Percentiles rank a stretch among this genome's conserved stretches.
These are phyloP conservation scores for Botrytis galanthina DNA, from an alignment of 2,329 filamentous ascomycete species.

Conservation along the genomic window DNA sequence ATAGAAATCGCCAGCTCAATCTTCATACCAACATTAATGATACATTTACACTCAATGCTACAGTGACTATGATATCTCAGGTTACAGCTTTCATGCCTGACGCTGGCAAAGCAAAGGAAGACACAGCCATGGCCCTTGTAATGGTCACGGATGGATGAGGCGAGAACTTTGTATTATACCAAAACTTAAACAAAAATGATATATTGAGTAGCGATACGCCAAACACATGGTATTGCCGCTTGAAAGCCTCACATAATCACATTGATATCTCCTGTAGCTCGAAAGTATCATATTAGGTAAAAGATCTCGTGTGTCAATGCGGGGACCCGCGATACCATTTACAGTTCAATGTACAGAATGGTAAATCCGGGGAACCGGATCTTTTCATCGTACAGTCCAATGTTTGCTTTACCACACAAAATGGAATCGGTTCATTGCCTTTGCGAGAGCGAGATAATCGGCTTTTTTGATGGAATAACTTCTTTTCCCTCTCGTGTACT, in stretches of 20 bases:
- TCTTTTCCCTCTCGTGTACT: not conserved
- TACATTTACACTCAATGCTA: not conserved
- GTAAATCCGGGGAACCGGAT: constrained; percentile 17
- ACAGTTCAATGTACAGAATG: constrained; percentile 11
- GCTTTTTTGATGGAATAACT: not conserved
- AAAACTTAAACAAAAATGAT: not conserved
- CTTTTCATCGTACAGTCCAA: constrained; percentile 15
- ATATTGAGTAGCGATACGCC: constrained; percentile 1
- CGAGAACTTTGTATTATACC: not conserved
- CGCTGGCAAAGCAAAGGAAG: constrained; percentile 4
- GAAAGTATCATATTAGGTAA: constrained; percentile 15
- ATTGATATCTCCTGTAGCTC: not conserved
- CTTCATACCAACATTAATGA: not conserved
- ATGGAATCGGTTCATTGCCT: not conserved
- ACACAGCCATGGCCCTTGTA: constrained; percentile 3
- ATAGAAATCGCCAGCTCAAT: constrained; percentile 6
- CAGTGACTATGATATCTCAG: not conserved
- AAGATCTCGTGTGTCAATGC: constrained; percentile 15
- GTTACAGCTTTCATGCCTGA: constrained; percentile 8
- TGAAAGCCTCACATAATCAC: not conserved
- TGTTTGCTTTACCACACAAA: constrained; percentile 10
- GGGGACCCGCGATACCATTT: constrained; percentile 13
- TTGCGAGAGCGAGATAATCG: not conserved
- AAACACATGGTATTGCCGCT: not conserved
- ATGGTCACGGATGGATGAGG: constrained; percentile 1